phyloP scores from a whole-genome alignment of 139 green algal species.

The Closterium sp. region DNA sequence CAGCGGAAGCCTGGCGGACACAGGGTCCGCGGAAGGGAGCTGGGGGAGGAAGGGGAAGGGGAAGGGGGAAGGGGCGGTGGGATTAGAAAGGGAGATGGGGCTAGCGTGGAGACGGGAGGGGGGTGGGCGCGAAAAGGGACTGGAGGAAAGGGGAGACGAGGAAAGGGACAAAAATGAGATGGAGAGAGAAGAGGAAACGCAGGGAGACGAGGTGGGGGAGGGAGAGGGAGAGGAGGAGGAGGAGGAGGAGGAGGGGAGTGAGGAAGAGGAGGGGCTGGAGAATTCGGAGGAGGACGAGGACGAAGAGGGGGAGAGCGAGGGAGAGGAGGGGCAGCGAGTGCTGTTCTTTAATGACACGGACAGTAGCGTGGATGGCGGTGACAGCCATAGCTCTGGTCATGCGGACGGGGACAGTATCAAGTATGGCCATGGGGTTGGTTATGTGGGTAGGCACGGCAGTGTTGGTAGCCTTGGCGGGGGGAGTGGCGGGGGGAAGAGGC shows the following conservation, averaged over 20 bases:
- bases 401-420: background rate
- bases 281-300: background rate
- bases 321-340: background rate
- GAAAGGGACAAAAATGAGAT: background rate
- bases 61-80: background rate
- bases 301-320: background rate
- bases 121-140: background rate
- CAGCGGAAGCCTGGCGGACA: background rate
- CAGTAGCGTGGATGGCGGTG: background rate
- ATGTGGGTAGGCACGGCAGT: too few relatives aligned
- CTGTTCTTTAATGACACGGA: background rate
- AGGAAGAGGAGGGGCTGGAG: background rate
- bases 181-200: background rate
- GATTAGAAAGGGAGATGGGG: background rate
- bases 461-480: too few relatives aligned
- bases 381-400: background rate
- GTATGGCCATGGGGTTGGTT: background rate
- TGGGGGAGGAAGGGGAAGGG: background rate
- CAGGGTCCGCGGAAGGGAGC: background rate
- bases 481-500: background rate
- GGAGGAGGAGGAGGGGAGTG: background rate
- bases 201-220: background rate
- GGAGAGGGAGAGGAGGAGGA: background rate
- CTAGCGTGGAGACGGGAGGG: background rate
- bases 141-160: background rate